Conservation (phyloP, 768 basidiomycete species). For the Dentipellis fragilis region DNA sequence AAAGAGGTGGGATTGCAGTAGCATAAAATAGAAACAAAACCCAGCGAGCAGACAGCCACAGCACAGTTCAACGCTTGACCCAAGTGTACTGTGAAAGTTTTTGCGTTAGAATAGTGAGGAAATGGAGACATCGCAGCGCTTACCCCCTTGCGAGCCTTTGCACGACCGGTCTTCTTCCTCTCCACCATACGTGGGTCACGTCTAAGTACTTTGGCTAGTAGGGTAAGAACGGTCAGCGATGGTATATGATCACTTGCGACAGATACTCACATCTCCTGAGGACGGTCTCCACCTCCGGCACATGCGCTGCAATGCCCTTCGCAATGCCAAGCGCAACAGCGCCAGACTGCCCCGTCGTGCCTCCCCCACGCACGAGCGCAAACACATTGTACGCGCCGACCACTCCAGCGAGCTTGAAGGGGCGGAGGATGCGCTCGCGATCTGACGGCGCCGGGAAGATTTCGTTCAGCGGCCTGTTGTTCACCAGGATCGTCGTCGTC, state of each 20-base stretch:
- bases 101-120: constrained; percentile 9
- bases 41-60: neutral
- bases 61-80: constrained; percentile 76
- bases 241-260: neutral
- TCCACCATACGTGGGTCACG: constrained; percentile 98
- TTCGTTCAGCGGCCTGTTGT: constrained; percentile 66
- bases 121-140: constrained; percentile 23
- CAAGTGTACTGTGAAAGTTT: constrained; percentile 59
- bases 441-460: constrained; percentile 74
- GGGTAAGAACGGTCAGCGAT: neutral
- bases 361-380: constrained; percentile 66
- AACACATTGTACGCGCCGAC: constrained; percentile 75
- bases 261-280: constrained; percentile 59
- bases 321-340: constrained; percentile 73
- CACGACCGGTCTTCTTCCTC: constrained; percentile 89
- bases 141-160: constrained; percentile 89
- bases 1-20: too few species aligned
- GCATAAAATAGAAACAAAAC: neutral
- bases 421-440: constrained; percentile 73
- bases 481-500: constrained; percentile 68
- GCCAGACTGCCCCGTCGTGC: constrained; percentile 87
- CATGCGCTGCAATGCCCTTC: constrained; percentile 64
- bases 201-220: constrained; percentile 68
- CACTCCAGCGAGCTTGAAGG: constrained; percentile 74
- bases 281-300: constrained; percentile 51